Conservation (phyloP, 495 filamentous ascomycete genomes). For the Bombardia bombarda region DNA sequence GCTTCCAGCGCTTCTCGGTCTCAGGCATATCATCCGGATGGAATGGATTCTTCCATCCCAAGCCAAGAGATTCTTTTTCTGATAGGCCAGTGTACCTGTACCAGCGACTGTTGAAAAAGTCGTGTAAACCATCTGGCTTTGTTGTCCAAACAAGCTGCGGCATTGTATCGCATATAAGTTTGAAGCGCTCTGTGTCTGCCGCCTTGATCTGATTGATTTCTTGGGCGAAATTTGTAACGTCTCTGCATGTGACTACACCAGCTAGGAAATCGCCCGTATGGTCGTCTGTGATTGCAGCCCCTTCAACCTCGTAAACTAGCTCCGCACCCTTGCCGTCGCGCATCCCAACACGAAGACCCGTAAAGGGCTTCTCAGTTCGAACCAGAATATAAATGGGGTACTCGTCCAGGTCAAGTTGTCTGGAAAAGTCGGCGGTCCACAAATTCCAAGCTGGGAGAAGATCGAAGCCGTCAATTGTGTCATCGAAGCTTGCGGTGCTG, state of each 20-base stretch:
- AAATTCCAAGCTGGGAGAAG: slow-evolving; percentile 45
- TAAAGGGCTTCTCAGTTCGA: slow-evolving; percentile 46
- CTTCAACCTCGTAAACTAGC: slow-evolving; percentile 50
- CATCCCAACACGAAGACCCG: slow-evolving; percentile 50
- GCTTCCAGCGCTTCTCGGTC: slow-evolving; percentile 43
- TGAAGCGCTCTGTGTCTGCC: slow-evolving; percentile 58
- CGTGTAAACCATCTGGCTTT: slow-evolving; percentile 47
- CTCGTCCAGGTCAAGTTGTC: slow-evolving; percentile 45
- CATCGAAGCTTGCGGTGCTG: slow-evolving; percentile 29
- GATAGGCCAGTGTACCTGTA: slow-evolving; percentile 63
- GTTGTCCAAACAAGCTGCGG: slow-evolving; percentile 65
- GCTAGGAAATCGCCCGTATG: slow-evolving; percentile 59
- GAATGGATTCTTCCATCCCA: slow-evolving; percentile 33
- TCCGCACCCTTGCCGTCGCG: slow-evolving; percentile 35
- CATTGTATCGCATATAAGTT: slow-evolving; percentile 61
- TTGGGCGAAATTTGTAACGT: slow-evolving; percentile 53
- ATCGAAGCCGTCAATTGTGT: slow-evolving; percentile 40
- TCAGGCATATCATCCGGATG: slow-evolving; percentile 51
- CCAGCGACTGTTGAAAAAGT: slow-evolving; percentile 63
- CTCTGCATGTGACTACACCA: slow-evolving; percentile 54
- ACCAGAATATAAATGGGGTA: slow-evolving; percentile 53
- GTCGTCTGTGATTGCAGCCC: slow-evolving; percentile 49
- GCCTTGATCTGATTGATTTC: slow-evolving; percentile 52
- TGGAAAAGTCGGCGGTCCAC: slow-evolving; percentile 55
- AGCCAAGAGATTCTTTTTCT: slow-evolving; percentile 37